Percentiles rank a stretch among this genome's conserved stretches.
Conservation (phyloP, 2,329 filamentous ascomycete genomes). For the Exophiala phaeomuriformis region DNA sequence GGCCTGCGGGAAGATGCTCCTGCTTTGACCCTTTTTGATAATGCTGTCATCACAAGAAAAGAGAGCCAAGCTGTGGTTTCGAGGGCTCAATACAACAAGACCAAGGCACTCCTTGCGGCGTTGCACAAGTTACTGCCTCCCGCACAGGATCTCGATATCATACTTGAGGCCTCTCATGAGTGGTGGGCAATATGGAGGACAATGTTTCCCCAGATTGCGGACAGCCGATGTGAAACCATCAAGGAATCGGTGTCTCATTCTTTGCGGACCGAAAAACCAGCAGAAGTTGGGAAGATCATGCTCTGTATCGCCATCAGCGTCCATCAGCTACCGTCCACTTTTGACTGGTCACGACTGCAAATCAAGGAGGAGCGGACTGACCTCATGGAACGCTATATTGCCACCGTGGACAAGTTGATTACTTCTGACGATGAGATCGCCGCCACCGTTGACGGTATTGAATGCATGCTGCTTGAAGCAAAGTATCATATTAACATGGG, state of each 20-base stretch:
- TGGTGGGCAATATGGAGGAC: conserved; percentile 32
- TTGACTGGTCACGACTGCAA: conserved; percentile 33
- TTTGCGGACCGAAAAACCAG: conserved; percentile 32
- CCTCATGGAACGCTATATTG: conserved; percentile 42
- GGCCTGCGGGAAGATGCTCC: conserved; percentile 33
- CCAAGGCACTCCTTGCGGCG: conserved; percentile 25
- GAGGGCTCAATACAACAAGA: conserved; percentile 28
- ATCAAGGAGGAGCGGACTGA: conserved; percentile 37
- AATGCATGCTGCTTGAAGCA: conserved; percentile 45
- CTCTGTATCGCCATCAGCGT: conserved; percentile 41
- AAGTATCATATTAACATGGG: conserved; percentile 52
- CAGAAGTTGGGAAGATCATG: conserved; percentile 37
- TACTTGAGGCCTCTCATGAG: conserved; percentile 30
- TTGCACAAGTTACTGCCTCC: conserved; percentile 34
- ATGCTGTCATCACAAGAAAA: conserved; percentile 32
- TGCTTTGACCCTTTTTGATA: conserved; percentile 35
- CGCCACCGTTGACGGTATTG: conserved; percentile 47
- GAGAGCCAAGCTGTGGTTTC: conserved; percentile 28
- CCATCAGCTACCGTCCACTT: conserved; percentile 37
- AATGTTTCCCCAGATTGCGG: conserved; percentile 32
- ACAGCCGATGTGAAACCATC: conserved; percentile 25
- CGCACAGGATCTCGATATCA: conserved; percentile 29
- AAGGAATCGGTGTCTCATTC: conserved; percentile 35
- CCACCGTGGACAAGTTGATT: conserved; percentile 43
- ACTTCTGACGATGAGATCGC: conserved; percentile 45